These are phyloP conservation scores for Trichoderma hamatum DNA, from an alignment of 2,329 filamentous ascomycete genomes.

Conservation along the genomic window DNA sequence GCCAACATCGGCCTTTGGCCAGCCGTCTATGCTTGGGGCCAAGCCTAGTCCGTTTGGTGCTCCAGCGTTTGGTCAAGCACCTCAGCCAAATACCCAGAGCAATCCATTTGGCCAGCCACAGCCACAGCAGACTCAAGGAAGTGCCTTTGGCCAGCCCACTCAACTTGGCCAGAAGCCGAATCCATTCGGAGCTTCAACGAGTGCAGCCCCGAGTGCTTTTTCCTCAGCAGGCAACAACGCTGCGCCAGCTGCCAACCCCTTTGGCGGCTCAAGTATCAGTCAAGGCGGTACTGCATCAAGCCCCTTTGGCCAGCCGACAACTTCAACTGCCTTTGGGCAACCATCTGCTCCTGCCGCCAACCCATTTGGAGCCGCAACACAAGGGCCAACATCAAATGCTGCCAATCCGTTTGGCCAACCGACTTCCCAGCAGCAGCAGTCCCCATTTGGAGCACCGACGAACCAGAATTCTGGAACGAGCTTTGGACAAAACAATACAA, in stretches of 20 bases:
- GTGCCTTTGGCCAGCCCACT: slow-evolving; percentile 41
- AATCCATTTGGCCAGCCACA: slow-evolving; percentile 39
- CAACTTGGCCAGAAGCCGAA: slow-evolving; percentile 45
- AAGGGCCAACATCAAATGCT: slow-evolving; percentile 28
- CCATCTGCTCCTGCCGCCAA: slow-evolving; percentile 34
- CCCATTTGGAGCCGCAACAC: slow-evolving; percentile 35
- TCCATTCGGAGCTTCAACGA: slow-evolving; percentile 39
- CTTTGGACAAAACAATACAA: slow-evolving; percentile 28
- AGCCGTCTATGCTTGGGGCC: slow-evolving; percentile 43
- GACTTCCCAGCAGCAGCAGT: slow-evolving; percentile 32
- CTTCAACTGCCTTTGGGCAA: slow-evolving; percentile 36
- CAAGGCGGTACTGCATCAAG: slow-evolving; percentile 25
- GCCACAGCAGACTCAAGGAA: slow-evolving; percentile 32
- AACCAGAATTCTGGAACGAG: slow-evolving; percentile 18
- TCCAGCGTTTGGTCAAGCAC: slow-evolving; percentile 42
- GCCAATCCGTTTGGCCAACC: slow-evolving; percentile 37
- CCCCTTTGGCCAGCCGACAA: slow-evolving; percentile 33
- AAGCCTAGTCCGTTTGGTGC: slow-evolving; percentile 42
- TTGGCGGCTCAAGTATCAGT: slow-evolving; percentile 32
- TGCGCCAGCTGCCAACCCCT: slow-evolving; percentile 35
- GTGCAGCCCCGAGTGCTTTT: slow-evolving; percentile 34
- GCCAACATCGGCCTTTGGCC: slow-evolving; percentile 43
- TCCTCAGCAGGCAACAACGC: slow-evolving; percentile 31
- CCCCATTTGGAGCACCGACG: slow-evolving; percentile 21
- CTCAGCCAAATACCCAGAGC: slow-evolving; percentile 36